Conservation (phyloP, 441 rosid species). For the Euphorbia corollata region DNA sequence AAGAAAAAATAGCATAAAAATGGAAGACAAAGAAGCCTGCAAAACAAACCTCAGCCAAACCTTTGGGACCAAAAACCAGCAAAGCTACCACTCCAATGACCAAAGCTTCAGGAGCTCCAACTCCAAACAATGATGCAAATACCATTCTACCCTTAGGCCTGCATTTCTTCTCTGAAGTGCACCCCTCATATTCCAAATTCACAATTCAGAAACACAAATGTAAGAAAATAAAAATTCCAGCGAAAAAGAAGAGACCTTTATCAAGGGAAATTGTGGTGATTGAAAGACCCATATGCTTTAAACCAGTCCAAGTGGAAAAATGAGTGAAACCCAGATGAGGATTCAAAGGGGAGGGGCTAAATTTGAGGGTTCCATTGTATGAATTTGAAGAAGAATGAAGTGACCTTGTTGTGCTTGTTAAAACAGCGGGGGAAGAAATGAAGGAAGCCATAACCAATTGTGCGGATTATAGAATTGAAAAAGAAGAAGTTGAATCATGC, state of each 20-base stretch:
- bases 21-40: neutral
- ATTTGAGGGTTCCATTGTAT: slow-evolving; percentile 24
- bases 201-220: neutral
- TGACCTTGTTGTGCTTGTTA: slow-evolving; percentile 25
- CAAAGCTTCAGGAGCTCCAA: slow-evolving; percentile 97
- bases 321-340: slow-evolving; percentile 35
- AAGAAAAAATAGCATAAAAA: too few relatives aligned
- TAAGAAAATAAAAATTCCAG: neutral
- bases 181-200: slow-evolving; percentile 15
- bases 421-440: slow-evolving; percentile 29
- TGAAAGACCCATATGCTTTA: slow-evolving; percentile 57
- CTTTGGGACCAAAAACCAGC: slow-evolving; percentile 97
- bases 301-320: slow-evolving; percentile 53
- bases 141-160: slow-evolving; percentile 39
- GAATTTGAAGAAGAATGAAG: neutral
- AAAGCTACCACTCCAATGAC: slow-evolving; percentile 96
- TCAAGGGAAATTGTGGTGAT: slow-evolving; percentile 30
- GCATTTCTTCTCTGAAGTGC: slow-evolving; percentile 46
- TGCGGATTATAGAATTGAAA: too few relatives aligned
- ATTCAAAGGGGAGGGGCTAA: slow-evolving; percentile 25
- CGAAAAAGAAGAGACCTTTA: slow-evolving; percentile 28
- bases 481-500: neutral
- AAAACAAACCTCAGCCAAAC: slow-evolving; percentile 79
- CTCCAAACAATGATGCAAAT: slow-evolving; percentile 81
- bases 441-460: slow-evolving; percentile 41